Evolutionary conservation across 2,329 filamentous ascomycete genomes (phyloP).

Genomic region (Colletotrichum lentis): DNA sequence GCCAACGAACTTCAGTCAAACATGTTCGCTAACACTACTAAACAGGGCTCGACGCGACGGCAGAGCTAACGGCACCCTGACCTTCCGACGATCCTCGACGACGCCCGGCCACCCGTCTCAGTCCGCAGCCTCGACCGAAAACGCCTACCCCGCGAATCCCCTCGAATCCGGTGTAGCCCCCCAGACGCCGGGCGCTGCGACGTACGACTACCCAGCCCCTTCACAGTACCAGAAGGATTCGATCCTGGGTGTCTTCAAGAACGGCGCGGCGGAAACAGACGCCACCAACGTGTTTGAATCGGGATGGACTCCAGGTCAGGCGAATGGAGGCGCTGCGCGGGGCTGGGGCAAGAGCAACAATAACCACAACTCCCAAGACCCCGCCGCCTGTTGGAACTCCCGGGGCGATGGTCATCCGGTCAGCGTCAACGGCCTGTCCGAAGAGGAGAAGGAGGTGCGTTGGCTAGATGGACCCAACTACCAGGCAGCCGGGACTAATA

Average conservation of each 20-base stretch:
- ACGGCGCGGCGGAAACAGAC: conserved; percentile 53
- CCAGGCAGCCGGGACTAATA: conserved; percentile 21
- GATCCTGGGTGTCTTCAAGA: conserved; percentile 75
- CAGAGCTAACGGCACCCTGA: conserved; percentile 69
- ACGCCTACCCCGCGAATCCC: conserved; percentile 44
- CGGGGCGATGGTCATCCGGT: conserved; percentile 75
- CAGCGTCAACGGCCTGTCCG: conserved; percentile 73
- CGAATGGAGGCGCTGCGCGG: conserved; percentile 69
- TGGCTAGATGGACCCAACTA: conserved; percentile 15
- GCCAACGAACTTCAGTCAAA: background rate
- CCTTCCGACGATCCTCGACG: conserved; percentile 70
- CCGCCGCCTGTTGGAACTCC: conserved; percentile 91
- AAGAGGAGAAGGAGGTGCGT: conserved; percentile 68
- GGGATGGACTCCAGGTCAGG: conserved; percentile 79
- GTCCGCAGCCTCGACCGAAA: conserved; percentile 48
- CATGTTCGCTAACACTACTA: conserved; percentile 5
- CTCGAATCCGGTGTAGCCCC: conserved; percentile 44
- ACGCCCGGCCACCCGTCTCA: conserved; percentile 58
- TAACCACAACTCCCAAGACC: conserved; percentile 76
- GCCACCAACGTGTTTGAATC: conserved; percentile 74
- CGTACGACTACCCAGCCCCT: conserved; percentile 48
- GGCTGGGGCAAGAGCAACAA: conserved; percentile 84
- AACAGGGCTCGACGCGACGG: conserved; percentile 66
- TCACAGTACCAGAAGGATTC: conserved; percentile 81
- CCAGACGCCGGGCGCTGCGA: conserved; percentile 50